Base-by-base conservation (phyloP, 495 filamentous ascomycete genomes). In the Delitschia confertaspora region DNA sequence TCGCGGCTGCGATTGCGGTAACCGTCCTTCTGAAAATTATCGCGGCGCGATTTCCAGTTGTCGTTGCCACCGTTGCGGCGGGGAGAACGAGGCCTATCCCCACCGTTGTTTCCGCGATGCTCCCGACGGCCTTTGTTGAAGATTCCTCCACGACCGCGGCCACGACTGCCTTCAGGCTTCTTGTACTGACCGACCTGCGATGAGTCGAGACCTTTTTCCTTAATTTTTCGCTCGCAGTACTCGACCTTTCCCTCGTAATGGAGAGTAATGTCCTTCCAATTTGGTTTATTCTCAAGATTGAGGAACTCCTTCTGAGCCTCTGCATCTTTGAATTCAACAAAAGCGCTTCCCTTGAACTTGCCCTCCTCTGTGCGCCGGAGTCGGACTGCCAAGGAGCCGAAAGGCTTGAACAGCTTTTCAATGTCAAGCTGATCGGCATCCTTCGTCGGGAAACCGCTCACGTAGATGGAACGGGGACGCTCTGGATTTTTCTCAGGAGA, bases 341-440 rank as follows among this genome's bases (percentile, higher is more conserved):
- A 96, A 19, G 95, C 79, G 38, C 86, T 93, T 29, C 85, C 85
- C 71, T 98, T 98, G 74, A 95, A 96, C 17, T 40, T 23, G 1
- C 33, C 23, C 35, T 73, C 65, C 10, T 66, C 46, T n/a, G 71
- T 67, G 43, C 93, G 87, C 44, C 91, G 87, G 34, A 96, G 80
- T 49, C 88, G 87, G 46, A 98, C 72, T 42, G 85, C 84, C 49
- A 82, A 74, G 5, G 81, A 72, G 11, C 89, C 93, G 62, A 78
- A 84, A 26, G 78, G 74, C 26, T 78, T 74, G 58, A 96, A 89
- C 67, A 93, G 93, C n/a, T 74, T 73, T 62, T 98, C 93, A 38
- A 96, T 78, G 38, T 93, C 86, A 60, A 91, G 80, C 64, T 96
- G 93, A 18, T 86, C 89, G 42, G 71, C 80, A 4, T 75, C 63